Conservation (phyloP, 2,329 filamentous ascomycete genomes). For the Scytalidium lignicola region DNA sequence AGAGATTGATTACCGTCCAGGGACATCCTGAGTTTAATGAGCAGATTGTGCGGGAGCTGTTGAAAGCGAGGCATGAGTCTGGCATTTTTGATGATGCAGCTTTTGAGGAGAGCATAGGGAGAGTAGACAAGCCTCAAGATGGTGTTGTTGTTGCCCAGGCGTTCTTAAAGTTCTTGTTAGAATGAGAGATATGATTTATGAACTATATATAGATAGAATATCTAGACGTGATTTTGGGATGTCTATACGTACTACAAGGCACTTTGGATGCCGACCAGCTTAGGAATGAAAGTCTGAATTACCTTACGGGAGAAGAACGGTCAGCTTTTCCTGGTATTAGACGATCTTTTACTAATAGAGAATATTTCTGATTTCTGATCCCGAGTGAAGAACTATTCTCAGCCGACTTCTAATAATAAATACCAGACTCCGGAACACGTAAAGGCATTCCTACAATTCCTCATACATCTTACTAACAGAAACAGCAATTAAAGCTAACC, state of each 20-base stretch:
- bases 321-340: too few relatives aligned
- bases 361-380: too few relatives aligned
- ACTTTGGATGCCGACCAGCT: too few relatives aligned
- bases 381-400: too few relatives aligned
- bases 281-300: too few relatives aligned
- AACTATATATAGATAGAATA: neutral
- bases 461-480: conserved; percentile 12
- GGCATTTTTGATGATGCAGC: conserved; percentile 67
- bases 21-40: conserved; percentile 80
- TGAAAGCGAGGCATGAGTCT: conserved; percentile 56
- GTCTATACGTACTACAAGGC: too few relatives aligned
- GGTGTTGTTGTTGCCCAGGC: conserved; percentile 68
- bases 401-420: neutral
- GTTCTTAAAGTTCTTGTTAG: conserved; percentile 72
- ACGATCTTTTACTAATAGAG: too few relatives aligned
- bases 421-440: neutral
- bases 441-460: conserved; percentile 14
- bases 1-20: conserved; percentile 69
- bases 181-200: conserved; percentile 30
- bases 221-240: too few relatives aligned
- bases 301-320: too few relatives aligned
- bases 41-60: conserved; percentile 64
- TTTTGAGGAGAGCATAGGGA: conserved; percentile 62
- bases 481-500: conserved; percentile 57
- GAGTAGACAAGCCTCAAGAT: conserved; percentile 67